Evolutionary conservation across 768 basidiomycete species (phyloP), one percentile per base, ranked within the genome.

Genomic region (Butyriboletus loyo): DNA sequence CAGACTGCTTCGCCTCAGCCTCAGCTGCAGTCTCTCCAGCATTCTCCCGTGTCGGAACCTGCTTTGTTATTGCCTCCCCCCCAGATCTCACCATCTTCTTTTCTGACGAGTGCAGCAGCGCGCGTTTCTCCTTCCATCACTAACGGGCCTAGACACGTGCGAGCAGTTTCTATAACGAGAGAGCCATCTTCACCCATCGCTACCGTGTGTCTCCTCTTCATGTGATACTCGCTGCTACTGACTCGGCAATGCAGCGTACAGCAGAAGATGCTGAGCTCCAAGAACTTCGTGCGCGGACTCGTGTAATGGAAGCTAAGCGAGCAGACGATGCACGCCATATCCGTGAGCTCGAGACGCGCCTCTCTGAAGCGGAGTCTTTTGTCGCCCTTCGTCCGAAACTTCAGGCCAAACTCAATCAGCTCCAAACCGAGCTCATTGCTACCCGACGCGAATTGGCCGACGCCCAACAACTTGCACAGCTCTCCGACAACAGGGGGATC

Each of bases 301-400:
- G 91, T 22, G 84, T 94, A 5, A 74, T 97, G 27, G 97, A 99
- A 72, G 82, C 82, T 9, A 87, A 92, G 63, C 87, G 92, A 15
- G 79, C 85, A 1, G 94, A 98, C 48, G 95, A 98, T 64, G 77
- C 89, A 1, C 85, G 90, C 17, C 85, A 84, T 56, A 76, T 98
- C 31, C 86, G 89, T 44, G 86, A 89, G 62, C 83, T 97, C 13
- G 93, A 98, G 66, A 77, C 82, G 2, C 84, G 89, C n/a, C 82
- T 92, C 7, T 76, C 80, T 6, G 95, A 97, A 56, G 89, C 88
- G 0, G 90, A 92, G 64, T 78, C 86, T 14, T 92, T 94, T 59
- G 83, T 89, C 27, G 78, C 89, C 6, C 77, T 92, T 15, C 80
- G 87, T n/a, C 92, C 92, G 0, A 98, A 96, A 69, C 79, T 96